Conservation (phyloP, 441 rosid species). For the Omphalea diandra region DNA sequence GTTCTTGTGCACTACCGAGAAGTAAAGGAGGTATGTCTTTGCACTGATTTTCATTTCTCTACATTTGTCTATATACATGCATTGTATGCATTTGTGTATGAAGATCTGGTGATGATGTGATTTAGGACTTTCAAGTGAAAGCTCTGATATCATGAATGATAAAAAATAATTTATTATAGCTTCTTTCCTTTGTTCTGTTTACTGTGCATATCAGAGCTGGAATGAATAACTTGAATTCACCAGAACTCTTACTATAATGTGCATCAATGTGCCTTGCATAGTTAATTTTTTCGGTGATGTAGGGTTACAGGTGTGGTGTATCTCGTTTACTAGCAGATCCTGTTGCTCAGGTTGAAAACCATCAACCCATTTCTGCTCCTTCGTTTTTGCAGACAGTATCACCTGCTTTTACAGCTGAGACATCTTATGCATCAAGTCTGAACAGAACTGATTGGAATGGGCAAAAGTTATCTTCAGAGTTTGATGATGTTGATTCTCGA, state of each 20-base stretch:
- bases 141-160: neutral
- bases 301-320: conserved; percentile 53
- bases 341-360: conserved; percentile 34
- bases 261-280: neutral
- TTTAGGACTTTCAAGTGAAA: neutral
- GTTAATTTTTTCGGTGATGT: conserved; percentile 19
- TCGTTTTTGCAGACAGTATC: conserved; percentile 35
- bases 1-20: conserved; percentile 76
- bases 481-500: conserved; percentile 41
- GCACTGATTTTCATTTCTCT: conserved; percentile 9
- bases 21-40: conserved; percentile 56
- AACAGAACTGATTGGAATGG: conserved; percentile 36
- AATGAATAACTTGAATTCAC: neutral
- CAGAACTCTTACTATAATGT: neutral
- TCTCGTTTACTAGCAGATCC: conserved; percentile 34
- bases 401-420: conserved; percentile 31
- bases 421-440: conserved; percentile 32
- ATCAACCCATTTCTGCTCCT: conserved; percentile 35
- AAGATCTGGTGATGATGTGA: neutral
- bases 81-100: neutral
- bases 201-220: neutral
- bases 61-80: neutral
- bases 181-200: neutral
- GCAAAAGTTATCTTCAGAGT: conserved; percentile 40
- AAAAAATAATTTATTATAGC: neutral